Evolutionary conservation across 139 green algal species (phyloP).

Genomic region (Edaphochlamys debaryana): DNA sequence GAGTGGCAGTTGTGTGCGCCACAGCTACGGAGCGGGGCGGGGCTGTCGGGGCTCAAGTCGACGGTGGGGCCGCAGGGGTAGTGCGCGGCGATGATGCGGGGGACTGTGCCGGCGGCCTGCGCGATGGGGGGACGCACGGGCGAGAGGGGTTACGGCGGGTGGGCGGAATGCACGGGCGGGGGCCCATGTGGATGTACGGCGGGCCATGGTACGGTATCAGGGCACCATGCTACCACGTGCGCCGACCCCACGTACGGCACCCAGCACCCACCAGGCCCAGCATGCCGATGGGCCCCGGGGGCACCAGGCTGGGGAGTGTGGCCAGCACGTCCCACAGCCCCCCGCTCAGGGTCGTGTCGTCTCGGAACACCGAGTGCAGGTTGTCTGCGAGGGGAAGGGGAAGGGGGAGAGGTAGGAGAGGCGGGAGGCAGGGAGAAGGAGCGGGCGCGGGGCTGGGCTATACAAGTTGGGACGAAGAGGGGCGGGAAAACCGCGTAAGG

Average conservation of each 20-base stretch:
- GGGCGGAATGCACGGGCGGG: neutral
- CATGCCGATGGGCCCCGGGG: neutral
- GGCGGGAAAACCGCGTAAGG: too few species aligned
- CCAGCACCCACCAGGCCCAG: slow-evolving; percentile 16
- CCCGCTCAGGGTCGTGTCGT: neutral
- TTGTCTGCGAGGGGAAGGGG: neutral
- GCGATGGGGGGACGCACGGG: too few species aligned
- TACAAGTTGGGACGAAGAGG: too few species aligned
- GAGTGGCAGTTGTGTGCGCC: too few species aligned
- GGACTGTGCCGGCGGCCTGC: slow-evolving; percentile 4
- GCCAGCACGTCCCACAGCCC: slow-evolving; percentile 14
- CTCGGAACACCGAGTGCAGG: neutral
- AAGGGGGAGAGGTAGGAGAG: neutral
- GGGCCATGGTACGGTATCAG: neutral
- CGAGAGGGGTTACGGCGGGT: too few species aligned
- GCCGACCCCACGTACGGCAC: too few species aligned
- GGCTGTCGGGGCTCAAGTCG: too few species aligned
- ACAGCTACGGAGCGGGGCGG: too few species aligned
- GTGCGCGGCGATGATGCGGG: neutral
- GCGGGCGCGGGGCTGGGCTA: too few species aligned
- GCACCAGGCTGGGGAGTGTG: neutral
- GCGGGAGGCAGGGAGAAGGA: neutral
- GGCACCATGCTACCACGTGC: neutral
- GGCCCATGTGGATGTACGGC: neutral
- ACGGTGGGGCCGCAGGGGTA: neutral